These are phyloP conservation scores for Picea engelmannii DNA, from an alignment of 83 land plant genomes.

Conservation along the genomic window DNA sequence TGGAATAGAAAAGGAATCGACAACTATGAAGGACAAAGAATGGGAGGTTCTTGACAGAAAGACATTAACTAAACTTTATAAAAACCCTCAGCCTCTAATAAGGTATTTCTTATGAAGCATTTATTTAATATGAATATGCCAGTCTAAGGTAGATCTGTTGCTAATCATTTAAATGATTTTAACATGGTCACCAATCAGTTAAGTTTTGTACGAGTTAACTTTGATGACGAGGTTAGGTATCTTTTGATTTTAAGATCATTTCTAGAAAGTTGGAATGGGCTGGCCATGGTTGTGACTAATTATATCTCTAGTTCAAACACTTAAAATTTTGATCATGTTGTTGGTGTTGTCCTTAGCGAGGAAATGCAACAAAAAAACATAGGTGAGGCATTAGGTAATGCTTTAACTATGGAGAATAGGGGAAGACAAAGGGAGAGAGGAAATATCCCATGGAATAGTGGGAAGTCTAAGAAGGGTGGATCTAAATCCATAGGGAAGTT, in stretches of 20 bases:
- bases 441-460: background rate
- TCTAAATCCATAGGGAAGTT: background rate
- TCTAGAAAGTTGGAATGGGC: background rate
- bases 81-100: no score
- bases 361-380: background rate
- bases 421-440: background rate
- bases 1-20: background rate
- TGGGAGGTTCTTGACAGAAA: background rate
- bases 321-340: no score
- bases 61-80: background rate
- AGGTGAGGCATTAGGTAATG: background rate
- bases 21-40: no score
- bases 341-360: no score
- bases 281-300: background rate
- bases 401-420: background rate
- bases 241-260: background rate
- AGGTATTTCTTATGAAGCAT: no score
- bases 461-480: background rate
- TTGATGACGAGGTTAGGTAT: background rate
- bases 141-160: background rate
- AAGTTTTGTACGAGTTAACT: no score
- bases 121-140: no score
- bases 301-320: background rate
- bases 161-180: no score
- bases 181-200: no score